Evolutionary conservation across 306 rosid genomes (phyloP).

Genomic region (Oemleria cerasiformis): DNA sequence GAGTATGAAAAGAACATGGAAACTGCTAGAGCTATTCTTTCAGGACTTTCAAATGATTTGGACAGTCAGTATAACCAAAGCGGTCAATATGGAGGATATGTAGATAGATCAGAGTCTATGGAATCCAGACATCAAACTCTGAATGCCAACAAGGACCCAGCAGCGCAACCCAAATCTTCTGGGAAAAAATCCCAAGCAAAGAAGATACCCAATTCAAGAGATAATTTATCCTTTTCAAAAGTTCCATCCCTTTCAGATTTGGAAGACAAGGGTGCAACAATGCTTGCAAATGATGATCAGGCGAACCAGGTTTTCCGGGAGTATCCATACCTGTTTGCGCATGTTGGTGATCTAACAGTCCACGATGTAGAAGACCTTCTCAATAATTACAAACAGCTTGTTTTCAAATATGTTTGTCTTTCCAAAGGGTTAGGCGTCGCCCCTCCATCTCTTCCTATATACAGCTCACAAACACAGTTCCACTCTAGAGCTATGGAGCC

Average conservation of each 20-base stretch:
- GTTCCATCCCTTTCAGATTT: conserved; percentile 82
- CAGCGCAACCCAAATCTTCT: conserved; percentile 37
- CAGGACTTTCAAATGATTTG: conserved; percentile 65
- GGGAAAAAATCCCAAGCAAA: conserved; percentile 39
- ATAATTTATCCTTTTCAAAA: conserved; percentile 41
- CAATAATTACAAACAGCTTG: conserved; percentile 79
- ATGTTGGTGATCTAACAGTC: conserved; percentile 67
- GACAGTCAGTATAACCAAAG: conserved; percentile 47
- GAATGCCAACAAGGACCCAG: conserved; percentile 39
- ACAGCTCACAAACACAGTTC: conserved; percentile 36
- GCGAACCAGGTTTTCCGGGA: conserved; percentile 62
- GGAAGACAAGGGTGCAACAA: conserved; percentile 80
- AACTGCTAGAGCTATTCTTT: conserved; percentile 78
- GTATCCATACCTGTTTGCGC: conserved; percentile 77
- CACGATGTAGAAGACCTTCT: conserved; percentile 79
- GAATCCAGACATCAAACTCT: conserved; percentile 37
- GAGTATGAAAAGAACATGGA: conserved; percentile 92
- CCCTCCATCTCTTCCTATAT: conserved; percentile 36
- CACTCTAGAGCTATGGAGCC: conserved; percentile 33
- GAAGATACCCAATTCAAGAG: conserved; percentile 39
- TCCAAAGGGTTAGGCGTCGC: conserved; percentile 66
- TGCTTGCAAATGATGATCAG: conserved; percentile 68
- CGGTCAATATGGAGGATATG: conserved; percentile 39
- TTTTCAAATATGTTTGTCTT: conserved; percentile 76
- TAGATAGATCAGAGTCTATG: conserved; percentile 32